phyloP scores from a whole-genome alignment of 495 filamentous ascomycete genomes.

The Lentithecium fluviatile region DNA sequence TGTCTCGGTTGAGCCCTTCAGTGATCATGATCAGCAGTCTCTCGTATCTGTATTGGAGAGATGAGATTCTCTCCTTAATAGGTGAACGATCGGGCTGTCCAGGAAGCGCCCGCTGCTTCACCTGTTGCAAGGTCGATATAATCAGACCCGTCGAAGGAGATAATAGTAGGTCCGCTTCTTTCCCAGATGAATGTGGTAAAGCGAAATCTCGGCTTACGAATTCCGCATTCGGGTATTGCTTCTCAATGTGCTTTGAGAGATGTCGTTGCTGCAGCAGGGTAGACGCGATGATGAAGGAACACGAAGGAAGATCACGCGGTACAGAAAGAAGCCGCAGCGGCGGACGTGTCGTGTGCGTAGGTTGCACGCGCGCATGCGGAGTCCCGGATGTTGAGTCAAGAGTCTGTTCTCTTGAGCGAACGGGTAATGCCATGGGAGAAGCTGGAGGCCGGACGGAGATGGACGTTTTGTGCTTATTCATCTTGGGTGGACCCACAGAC shows the following conservation, averaged over 20 bases:
- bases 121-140: slow-evolving; percentile 67
- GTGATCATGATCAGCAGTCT: slow-evolving; percentile 68
- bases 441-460: not conserved
- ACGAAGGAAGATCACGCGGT: slow-evolving; percentile 33
- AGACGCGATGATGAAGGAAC: slow-evolving; percentile 54
- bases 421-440: not conserved
- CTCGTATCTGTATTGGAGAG: slow-evolving; percentile 63
- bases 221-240: slow-evolving; percentile 51
- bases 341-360: not conserved
- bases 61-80: slow-evolving; percentile 58
- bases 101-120: slow-evolving; percentile 69
- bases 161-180: slow-evolving; percentile 75
- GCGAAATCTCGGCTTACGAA: slow-evolving; percentile 62
- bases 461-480: not conserved
- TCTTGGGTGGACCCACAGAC: not conserved
- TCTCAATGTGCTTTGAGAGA: slow-evolving; percentile 50
- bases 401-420: not conserved
- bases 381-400: not conserved
- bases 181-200: slow-evolving; percentile 40
- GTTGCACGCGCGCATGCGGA: not conserved
- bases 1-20: slow-evolving; percentile 43
- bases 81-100: slow-evolving; percentile 49
- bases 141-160: slow-evolving; percentile 70
- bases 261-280: slow-evolving; percentile 45
- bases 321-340: slow-evolving; percentile 22